A percentile compares a stretch with the other conserved stretches of the same genome.
Conservation (phyloP, 805 yeast species). For the Saccharomycopsis javanensis region DNA sequence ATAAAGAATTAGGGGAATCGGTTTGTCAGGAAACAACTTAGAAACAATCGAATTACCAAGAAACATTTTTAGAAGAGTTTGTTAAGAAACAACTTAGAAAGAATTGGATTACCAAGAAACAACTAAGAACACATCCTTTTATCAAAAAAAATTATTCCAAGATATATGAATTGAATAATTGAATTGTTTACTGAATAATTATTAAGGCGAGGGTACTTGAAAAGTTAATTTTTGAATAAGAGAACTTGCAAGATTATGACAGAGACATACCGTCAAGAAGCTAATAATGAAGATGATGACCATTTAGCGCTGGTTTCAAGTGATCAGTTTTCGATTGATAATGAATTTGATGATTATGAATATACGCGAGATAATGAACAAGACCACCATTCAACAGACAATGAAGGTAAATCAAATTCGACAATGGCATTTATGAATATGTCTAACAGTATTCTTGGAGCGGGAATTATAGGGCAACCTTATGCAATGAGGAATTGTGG, state of each 20-base stretch:
- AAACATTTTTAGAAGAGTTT: no score
- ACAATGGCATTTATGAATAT: constrained; percentile 92
- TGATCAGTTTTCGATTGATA: not conserved
- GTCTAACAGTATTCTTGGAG: constrained; percentile 93
- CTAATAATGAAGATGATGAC: not conserved
- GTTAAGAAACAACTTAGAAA: no score
- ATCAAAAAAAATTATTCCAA: no score
- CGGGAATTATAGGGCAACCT: constrained; percentile 93
- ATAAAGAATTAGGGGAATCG: no score
- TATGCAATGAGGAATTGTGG: constrained; percentile 80
- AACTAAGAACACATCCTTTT: no score
- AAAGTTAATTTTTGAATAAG: not conserved
- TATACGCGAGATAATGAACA: not conserved
- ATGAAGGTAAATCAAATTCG: constrained; percentile 41
- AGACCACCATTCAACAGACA: not conserved
- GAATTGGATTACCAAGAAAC: no score
- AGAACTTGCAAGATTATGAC: not conserved
- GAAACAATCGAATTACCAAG: no score
- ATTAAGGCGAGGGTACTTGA: no score
- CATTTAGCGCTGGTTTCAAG: not conserved
- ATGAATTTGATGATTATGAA: not conserved
- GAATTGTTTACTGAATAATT: no score
- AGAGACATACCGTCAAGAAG: not conserved
- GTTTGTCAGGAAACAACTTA: no score
- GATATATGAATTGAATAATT: no score